A percentile compares a stretch with the other conserved stretches of the same genome.
phyloP scores from a whole-genome alignment of 805 yeast genomes.

The Jamesozyma hellenica region DNA sequence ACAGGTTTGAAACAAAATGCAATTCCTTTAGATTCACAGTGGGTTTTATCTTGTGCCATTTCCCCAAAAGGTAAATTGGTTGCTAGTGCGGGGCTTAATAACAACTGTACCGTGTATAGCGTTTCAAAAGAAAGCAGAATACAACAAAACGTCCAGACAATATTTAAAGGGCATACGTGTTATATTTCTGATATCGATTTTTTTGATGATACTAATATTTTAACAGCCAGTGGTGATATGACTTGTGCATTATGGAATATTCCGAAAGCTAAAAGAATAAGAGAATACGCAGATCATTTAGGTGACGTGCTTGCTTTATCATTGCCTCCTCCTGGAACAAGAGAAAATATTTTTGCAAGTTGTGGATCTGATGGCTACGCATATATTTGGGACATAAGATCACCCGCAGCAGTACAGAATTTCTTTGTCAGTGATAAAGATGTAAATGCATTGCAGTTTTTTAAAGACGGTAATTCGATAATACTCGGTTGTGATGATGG shows the following conservation, averaged over 20 bases:
- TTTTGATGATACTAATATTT: constrained; percentile 41
- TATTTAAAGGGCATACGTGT: constrained; percentile 73
- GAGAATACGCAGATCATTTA: constrained; percentile 54
- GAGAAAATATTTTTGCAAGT: constrained; percentile 38
- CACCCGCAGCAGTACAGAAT: constrained; percentile 38
- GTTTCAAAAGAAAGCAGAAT: constrained; percentile 29
- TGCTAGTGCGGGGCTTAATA: constrained; percentile 79
- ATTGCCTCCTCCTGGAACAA: constrained; percentile 18
- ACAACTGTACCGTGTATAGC: constrained; percentile 62
- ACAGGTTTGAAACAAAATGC: constrained; percentile 65
- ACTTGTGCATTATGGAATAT: constrained; percentile 76
- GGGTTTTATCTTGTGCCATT: constrained; percentile 69
- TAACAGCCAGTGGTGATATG: constrained; percentile 79
- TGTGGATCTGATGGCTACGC: constrained; percentile 63
- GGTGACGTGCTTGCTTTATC: constrained; percentile 58
- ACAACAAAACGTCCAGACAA: constrained; percentile 38
- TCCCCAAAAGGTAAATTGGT: constrained; percentile 56
- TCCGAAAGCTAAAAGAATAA: constrained; percentile 41
- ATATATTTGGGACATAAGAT: constrained; percentile 55
- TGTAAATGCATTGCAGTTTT: constrained; percentile 49
- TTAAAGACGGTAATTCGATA: constrained; percentile 63
- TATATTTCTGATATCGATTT: constrained; percentile 71
- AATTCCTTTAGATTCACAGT: constrained; percentile 61
- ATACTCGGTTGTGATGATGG: constrained; percentile 78
- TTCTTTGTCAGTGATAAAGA: constrained; percentile 53